Evolutionary conservation across 306 rosid species (phyloP).

Genomic region (Prinsepia uniflora): DNA sequence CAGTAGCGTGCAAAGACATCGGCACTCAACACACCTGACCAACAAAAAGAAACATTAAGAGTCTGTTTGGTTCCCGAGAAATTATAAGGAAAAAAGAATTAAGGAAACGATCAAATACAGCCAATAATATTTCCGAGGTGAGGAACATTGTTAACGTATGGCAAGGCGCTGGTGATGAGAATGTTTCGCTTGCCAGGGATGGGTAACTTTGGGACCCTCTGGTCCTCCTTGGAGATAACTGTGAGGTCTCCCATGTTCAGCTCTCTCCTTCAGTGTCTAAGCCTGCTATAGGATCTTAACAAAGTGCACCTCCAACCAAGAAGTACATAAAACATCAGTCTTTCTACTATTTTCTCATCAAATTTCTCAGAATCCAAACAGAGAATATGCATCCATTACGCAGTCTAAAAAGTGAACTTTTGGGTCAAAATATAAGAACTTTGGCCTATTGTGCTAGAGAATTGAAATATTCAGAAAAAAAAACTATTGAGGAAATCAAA

Average conservation of each 20-base stretch:
- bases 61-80: background rate
- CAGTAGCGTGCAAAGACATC: constrained; percentile 93
- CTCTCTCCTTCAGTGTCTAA: background rate
- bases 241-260: constrained; percentile 33
- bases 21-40: constrained; percentile 78
- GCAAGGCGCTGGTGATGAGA: constrained; percentile 94
- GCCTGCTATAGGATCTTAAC: background rate
- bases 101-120: constrained; percentile 27
- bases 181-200: constrained; percentile 73
- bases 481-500: too few species aligned
- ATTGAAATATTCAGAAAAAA: too few species aligned
- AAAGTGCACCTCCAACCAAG: background rate
- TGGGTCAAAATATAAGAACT: too few species aligned
- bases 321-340: background rate
- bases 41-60: background rate
- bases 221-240: constrained; percentile 3
- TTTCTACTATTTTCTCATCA: background rate
- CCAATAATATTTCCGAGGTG: constrained; percentile 96
- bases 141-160: constrained; percentile 95
- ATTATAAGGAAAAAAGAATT: background rate
- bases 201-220: constrained; percentile 54
- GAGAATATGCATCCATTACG: background rate
- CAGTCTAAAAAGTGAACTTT: background rate
- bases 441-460: too few species aligned
- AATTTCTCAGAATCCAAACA: background rate